Evolutionary conservation across 306 rosid genomes (phyloP), one percentile per base, ranked within the genome.

Genomic region (Leucaena leucocephala): DNA sequence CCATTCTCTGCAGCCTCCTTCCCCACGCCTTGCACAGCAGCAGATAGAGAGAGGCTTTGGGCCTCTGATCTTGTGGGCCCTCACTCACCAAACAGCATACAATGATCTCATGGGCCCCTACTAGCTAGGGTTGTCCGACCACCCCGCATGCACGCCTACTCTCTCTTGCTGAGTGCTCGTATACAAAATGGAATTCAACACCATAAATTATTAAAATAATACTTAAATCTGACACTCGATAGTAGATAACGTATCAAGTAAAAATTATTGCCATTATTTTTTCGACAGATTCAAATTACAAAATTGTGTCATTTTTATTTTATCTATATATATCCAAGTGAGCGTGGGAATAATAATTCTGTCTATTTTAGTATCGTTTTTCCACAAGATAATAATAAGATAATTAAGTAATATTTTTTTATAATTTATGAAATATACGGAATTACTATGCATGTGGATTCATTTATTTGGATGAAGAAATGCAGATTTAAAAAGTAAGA

Each of bases 1-100:
- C 63, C 79, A 70, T 76, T 85, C 43, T 69, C 81, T 83, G 85
- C 74, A 74, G 77, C 82, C 17, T 12, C 84, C 77, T 68, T 79
- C 74, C 71, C 50, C 80, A 39, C 57, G 19, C 49, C 12, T 35
- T n/a, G 74, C 68, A 45, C 71, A 27, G 64, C 78, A 43, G 49
- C 68, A 68, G 35, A 77, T 34, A 58, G 50, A 74, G 64, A 58
- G 49, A 73, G 73, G 39, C 3, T 68, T 43, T 68, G 73, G 73
- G 72, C 72, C 52, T 67, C 72, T 67, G 36, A 67, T 39, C 21
- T 43, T 4, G 55, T 43, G 73, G 73, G 73, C 73, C 73, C 55
- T 8, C 50, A 14, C 72, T 8, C 27, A 11, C 7, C 0, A 10
- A 8, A 43, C 39, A 21, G 12, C 0, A 44, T 43, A 5, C 14